These are phyloP conservation scores for Claviceps humidiphila DNA, from an alignment of 2,329 filamentous ascomycete genomes.

Conservation along the genomic window DNA sequence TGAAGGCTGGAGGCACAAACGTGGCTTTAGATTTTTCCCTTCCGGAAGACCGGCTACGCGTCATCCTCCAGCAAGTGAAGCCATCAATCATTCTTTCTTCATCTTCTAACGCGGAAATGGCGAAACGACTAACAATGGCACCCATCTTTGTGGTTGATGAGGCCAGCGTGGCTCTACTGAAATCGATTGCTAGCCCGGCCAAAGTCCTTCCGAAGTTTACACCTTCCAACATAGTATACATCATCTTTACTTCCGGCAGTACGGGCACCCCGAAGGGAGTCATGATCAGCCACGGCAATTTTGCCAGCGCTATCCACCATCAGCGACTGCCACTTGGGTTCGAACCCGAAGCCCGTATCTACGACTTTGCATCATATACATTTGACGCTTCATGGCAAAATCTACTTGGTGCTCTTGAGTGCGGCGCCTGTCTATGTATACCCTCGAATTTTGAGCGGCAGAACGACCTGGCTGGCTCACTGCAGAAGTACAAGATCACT, in stretches of 20 bases:
- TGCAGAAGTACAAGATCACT: neutral
- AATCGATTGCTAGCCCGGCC: neutral
- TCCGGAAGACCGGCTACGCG: slow-evolving; percentile 8
- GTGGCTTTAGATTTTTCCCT: slow-evolving; percentile 13
- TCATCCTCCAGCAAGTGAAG: slow-evolving; percentile 6
- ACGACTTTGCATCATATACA: slow-evolving; percentile 7
- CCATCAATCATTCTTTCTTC: slow-evolving; percentile 6
- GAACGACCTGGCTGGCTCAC: slow-evolving; percentile 1
- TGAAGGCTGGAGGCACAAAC: slow-evolving; percentile 16
- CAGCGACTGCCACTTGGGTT: neutral
- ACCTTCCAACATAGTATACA: neutral
- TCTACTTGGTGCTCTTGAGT: slow-evolving; percentile 2
- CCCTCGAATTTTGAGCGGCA: slow-evolving; percentile 1
- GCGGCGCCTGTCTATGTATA: slow-evolving; percentile 6
- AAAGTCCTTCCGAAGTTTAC: neutral
- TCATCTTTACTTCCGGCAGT: slow-evolving; percentile 11
- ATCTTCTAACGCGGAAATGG: neutral
- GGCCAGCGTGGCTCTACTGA: neutral
- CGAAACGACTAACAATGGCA: neutral
- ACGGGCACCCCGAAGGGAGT: slow-evolving; percentile 11
- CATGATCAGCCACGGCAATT: slow-evolving; percentile 7
- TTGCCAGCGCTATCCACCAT: slow-evolving; percentile 2
- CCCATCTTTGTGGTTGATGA: neutral
- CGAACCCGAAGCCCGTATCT: neutral
- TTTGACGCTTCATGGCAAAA: slow-evolving; percentile 5